Base-by-base conservation (phyloP, 202 grass and related monocot species). In the Bolboschoenoplectus hybrid region DNA sequence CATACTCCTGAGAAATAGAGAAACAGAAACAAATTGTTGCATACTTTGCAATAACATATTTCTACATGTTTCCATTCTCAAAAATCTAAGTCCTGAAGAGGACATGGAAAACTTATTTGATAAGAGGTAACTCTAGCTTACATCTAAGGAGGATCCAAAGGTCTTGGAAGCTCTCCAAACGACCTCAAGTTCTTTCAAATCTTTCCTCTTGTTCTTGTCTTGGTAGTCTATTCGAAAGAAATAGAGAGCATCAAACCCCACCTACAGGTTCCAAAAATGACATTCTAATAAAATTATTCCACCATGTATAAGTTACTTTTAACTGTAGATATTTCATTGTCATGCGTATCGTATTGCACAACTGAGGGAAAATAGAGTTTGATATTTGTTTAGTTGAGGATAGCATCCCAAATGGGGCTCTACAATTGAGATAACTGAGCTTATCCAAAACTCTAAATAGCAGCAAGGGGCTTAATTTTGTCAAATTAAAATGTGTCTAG, bases 221-320 rank as follows among this genome's bases (percentile, higher is more conserved):
- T 97, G 95, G 85, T 97, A 97, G 89, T 97, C 92, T 86, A 97
- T 97, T 36, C 95, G 89, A 51, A 88, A 95, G 85, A 97, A 97
- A 91, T 95, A 97, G 55, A 97, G 81, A 69, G 95, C 93, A 95
- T 98, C 91, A 86, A 98, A 98, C 83, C 95, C 95, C 71, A 98
- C 88, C 95, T 95, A 90, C 64, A 81, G 85, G 36, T 77, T 68
- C 36, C 61, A 67, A 67, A 85, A 62, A 74, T 36, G 56, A 50
- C 46, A 87, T 85, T 67, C 56, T 51, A 14, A 56, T 17, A 52
- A 34, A 55, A 77, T 35, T 8, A 32, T 56, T 56, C 43, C 12
- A 56, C 14, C 50, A 39, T 78, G 58, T 78, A 78, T 78, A 57
- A 78, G 32, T 78, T 57, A 12, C 9, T 78, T 78, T 78, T 6